Evolutionary conservation across 2,329 filamentous ascomycete genomes (phyloP), one percentile per base, ranked within the genome.

Genomic region (Fusarium paranaense): DNA sequence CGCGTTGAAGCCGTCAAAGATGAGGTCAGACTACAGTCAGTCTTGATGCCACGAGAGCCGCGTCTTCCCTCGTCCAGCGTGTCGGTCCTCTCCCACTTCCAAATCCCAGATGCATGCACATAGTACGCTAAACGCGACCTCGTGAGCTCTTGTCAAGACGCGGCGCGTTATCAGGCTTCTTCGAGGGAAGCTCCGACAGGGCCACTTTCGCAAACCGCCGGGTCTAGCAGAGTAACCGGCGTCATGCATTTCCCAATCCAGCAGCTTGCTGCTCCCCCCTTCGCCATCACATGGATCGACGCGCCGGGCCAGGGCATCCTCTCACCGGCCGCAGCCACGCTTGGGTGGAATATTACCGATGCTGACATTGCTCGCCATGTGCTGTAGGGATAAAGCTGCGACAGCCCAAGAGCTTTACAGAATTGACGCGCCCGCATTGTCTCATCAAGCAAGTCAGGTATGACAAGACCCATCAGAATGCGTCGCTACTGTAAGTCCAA

Each of bases 181-280:
- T 33, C n/a, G 27, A 59, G 54, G 38, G 20, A 33, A 60, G 22
- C 56, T 50, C 64, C 38, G 37, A 20, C 22, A 68, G 62, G 66
- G 61, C 56, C 52, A 62, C 66, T 67, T 66, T 70, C 66, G 67
- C 62, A 76, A 69, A 65, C 35, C 63, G 59, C 61, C 66, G 59
- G 71, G 69, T 60, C 69, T 75, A 73, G 66, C 63, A 72, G 62
- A 66, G 61, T 58, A 69, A 57, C 69, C 65, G 47, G 70, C 70
- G 73, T 78, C 74, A 79, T 78, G 69, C 69, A 67, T 71, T 78
- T 78, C 77, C 77, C 40, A 72, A 75, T 78, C 62, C 60, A 77
- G 77, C 77, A 68, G 37, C 60, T 67, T 78, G 74, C 77, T 73
- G 64, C 67, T 73, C 63, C 63, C 67, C 76, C 65, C 73, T 67